Evolutionary conservation across 2,329 filamentous ascomycete genomes (phyloP).

Genomic region (Sarocladiaceae sp.): DNA sequence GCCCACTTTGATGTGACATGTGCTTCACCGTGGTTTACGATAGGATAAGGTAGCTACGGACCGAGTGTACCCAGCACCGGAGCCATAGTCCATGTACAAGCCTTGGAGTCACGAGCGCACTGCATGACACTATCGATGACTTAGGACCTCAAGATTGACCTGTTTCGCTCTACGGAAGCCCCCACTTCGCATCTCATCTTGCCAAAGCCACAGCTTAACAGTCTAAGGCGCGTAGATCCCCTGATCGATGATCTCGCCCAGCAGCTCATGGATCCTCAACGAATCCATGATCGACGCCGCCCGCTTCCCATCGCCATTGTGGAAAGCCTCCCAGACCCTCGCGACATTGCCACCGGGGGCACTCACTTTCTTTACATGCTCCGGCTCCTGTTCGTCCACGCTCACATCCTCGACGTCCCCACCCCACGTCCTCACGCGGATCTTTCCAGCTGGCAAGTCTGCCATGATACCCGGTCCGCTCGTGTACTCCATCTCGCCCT

Average conservation of each 20-base stretch:
- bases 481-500: constrained; percentile 24
- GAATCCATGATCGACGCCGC: background rate
- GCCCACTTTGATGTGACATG: too few species aligned
- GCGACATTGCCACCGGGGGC: background rate
- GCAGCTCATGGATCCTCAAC: background rate
- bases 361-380: background rate
- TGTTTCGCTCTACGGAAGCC: too few species aligned
- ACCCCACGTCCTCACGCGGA: background rate
- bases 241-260: background rate
- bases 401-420: background rate
- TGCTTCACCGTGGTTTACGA: too few species aligned
- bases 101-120: too few species aligned
- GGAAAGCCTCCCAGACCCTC: constrained; percentile 8
- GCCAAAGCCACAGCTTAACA: too few species aligned
- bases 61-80: too few species aligned
- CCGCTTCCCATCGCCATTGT: background rate
- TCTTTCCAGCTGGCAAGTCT: background rate
- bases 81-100: too few species aligned
- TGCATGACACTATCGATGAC: too few species aligned
- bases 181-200: too few species aligned
- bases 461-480: background rate
- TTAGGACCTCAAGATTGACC: too few species aligned
- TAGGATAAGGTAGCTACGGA: too few species aligned
- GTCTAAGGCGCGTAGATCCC: background rate
- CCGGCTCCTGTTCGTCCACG: background rate